phyloP scores from a whole-genome alignment of 345 rosid species.

The Carallia brachiata region DNA sequence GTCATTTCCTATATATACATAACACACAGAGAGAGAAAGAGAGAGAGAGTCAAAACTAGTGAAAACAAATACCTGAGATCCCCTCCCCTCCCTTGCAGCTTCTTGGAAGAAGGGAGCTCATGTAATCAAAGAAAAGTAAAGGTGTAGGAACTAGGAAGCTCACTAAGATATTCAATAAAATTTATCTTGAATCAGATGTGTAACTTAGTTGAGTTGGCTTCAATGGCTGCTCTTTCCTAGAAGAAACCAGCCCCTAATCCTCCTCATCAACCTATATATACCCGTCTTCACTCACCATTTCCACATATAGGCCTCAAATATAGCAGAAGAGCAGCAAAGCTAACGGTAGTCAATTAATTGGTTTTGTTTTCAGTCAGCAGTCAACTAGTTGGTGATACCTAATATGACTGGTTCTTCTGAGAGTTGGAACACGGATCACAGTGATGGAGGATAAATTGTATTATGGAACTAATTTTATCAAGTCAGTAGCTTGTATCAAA shows the following conservation, averaged over 20 bases:
- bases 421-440: too few species aligned
- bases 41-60: too few species aligned
- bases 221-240: constrained; percentile 30
- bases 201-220: constrained; percentile 12
- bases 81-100: constrained; percentile 33
- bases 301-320: neutral
- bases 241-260: constrained; percentile 7
- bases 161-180: constrained; percentile 11
- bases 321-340: too few species aligned
- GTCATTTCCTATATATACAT: too few species aligned
- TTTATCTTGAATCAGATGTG: constrained; percentile 2
- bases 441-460: too few species aligned
- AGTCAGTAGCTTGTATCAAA: too few species aligned
- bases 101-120: constrained; percentile 49
- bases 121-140: neutral
- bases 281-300: constrained; percentile 1
- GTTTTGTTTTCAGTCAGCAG: too few species aligned
- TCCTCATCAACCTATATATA: constrained; percentile 18
- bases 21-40: too few species aligned
- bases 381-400: too few species aligned
- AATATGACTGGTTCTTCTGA: too few species aligned
- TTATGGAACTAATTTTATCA: too few species aligned
- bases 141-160: constrained; percentile 16
- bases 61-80: neutral
- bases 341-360: too few species aligned